Conservation (phyloP, 2,329 filamentous ascomycete species). For the Septoria linicola region DNA sequence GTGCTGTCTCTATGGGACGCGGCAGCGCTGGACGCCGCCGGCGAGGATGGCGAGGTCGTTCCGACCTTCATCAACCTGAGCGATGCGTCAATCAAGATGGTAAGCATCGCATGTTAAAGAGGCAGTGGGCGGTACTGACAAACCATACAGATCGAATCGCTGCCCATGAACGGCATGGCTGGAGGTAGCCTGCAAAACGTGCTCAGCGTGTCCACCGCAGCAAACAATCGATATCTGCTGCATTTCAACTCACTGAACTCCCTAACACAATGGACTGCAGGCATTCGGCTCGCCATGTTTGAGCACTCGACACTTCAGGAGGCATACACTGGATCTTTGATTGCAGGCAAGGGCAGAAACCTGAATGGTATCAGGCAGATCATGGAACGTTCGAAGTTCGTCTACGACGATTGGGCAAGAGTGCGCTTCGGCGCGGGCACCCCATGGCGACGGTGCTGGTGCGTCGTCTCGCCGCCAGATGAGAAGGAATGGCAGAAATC, state of each 20-base stretch:
- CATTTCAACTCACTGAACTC: conserved; percentile 96
- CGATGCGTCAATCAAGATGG: conserved; percentile 98
- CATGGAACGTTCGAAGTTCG: conserved; percentile 75
- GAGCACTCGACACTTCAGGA: conserved; percentile 92
- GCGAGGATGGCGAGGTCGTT: conserved; percentile 78
- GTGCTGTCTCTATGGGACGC: conserved; percentile 96
- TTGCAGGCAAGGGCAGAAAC: conserved; percentile 86
- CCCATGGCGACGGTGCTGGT: conserved; percentile 96
- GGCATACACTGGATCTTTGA: conserved; percentile 91
- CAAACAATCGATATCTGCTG: conserved; percentile 89
- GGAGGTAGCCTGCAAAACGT: conserved; percentile 90
- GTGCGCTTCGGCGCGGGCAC: conserved; percentile 95
- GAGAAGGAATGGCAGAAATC: conserved; percentile 86
- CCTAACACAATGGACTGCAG: conserved; percentile 91
- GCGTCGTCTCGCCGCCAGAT: conserved; percentile 85
- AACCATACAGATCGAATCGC: conserved; percentile 57
- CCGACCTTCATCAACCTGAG: conserved; percentile 95
- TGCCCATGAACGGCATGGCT: conserved; percentile 75
- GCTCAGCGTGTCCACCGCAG: conserved; percentile 90
- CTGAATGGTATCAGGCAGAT: conserved; percentile 89
- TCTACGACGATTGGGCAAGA: conserved; percentile 87
- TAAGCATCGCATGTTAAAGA: conserved; percentile 41
- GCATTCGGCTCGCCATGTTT: conserved; percentile 89
- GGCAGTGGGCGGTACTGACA: conserved; percentile 8
- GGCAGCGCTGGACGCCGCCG: conserved; percentile 81